Evolutionary conservation across 306 rosid species (phyloP).

Genomic region (Carpinus viminea): DNA sequence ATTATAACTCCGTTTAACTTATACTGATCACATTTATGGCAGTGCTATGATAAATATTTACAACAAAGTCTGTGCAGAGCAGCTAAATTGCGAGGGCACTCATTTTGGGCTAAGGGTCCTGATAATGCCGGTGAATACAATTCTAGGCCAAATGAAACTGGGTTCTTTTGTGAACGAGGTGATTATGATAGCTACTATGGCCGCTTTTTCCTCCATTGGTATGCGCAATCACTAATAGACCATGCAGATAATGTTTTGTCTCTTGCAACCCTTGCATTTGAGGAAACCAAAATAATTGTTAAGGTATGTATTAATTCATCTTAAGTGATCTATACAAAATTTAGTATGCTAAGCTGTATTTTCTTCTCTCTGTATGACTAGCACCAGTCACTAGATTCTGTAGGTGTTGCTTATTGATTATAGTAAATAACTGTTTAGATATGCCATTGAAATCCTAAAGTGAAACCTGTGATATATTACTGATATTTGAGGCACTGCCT

Average conservation of each 20-base stretch:
- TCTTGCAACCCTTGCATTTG: constrained; percentile 93
- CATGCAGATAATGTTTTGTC: constrained; percentile 94
- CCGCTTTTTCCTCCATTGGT: constrained; percentile 97
- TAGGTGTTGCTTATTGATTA: neutral
- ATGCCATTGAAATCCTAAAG: neutral
- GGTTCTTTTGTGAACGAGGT: constrained; percentile 94
- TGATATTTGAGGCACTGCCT: neutral
- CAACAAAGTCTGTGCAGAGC: constrained; percentile 80
- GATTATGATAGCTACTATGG: constrained; percentile 98
- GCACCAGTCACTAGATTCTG: neutral
- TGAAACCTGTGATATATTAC: neutral
- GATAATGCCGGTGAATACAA: constrained; percentile 92
- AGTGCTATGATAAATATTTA: constrained; percentile 93
- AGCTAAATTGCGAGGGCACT: constrained; percentile 86
- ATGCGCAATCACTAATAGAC: constrained; percentile 71
- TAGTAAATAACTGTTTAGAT: neutral
- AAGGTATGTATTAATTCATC: constrained; percentile 56
- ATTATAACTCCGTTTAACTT: neutral
- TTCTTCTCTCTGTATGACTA: constrained; percentile 20
- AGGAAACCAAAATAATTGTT: constrained; percentile 73
- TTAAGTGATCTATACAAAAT: constrained; percentile 3
- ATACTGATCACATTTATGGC: constrained; percentile 24
- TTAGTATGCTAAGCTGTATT: constrained; percentile 3
- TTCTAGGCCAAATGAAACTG: constrained; percentile 92
- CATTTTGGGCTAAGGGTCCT: constrained; percentile 96